Evolutionary conservation across 2,329 filamentous ascomycete genomes (phyloP), one percentile per base, ranked within the genome.

Genomic region (Fusarium praegraminearum): DNA sequence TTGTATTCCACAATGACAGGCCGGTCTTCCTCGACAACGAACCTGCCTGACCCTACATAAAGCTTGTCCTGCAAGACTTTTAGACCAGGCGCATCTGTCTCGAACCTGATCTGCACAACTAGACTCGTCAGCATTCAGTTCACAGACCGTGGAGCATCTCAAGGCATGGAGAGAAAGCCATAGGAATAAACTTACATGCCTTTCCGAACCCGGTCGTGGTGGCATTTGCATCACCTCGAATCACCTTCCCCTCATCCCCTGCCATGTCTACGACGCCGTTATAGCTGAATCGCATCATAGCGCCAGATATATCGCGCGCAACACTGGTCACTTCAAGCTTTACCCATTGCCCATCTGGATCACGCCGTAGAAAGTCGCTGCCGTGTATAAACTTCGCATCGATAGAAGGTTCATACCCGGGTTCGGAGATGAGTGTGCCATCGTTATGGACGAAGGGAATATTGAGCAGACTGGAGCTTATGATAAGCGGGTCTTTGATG

Each of bases 31-130:
- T 78, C 76, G 33, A 82, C 68, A 33, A 82, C 74, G 67, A 83
- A 83, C 22, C 80, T 76, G 24, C 81, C 81, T 18, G 79, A 80
- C 3, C 76, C 80, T 43, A 83, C 80, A 64, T 78, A 82, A n/a
- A 83, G 58, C 58, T 79, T 82, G 52, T 79, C 62, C 59, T 81
- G 77, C 8, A 83, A 65, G 7, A 68, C 71, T 64, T 76, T 79
- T 44, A 82, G 69, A 22, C 71, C 74, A 11, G 77, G 75, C 54
- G 74, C 74, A 33, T 79, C 80, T 13, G 80, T 80, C 70, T 82
- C 78, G 51, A 82, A 80, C 41, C 77, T 75, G 24, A 80, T 70
- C 65, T 81, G 78, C 20, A 80, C 78, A 56, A 80, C 81, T 80
- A 46, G 12, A 28, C 4, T 36, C 10, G n/a, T 40, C 9, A 59